Evolutionary conservation across 176 grass and related monocot genomes (phyloP), one percentile per base, ranked within the genome.

Genomic region (Carex cristatella): DNA sequence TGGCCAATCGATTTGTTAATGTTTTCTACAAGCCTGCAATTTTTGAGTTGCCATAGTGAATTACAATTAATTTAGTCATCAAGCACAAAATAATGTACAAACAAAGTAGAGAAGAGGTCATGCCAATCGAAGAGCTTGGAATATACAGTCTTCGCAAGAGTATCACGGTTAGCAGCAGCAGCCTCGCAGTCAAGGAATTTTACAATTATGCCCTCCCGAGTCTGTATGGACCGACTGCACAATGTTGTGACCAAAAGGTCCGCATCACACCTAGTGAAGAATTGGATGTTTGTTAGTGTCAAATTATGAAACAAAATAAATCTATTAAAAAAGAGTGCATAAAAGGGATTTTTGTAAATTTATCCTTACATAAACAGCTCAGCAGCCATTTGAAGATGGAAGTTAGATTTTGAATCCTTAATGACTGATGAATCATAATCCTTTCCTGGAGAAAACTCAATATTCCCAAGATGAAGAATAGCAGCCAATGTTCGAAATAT

Each of bases 401-500:
- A 98, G 46, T 89, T 85, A 79, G 96, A 94, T 14, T 87, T 89
- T 27, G 91, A 85, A 80, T 94, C 93, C 51, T 98, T 91, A 79
- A 95, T 90, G 86, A 85, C 86, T 46, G 96, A 98, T 66, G 96
- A 98, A 92, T 98, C 96, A 32, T 62, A 38, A 62, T 94, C 96
- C 12, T 92, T 95, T 79, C 96, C 96, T 1, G 90, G 96, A 80
- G 87, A 90, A 94, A 98, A 98, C 67, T 98, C 93, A 78, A 98
- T 92, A 86, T 98, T 98, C 46, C 96, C 96, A 87, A 98, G 93
- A 92, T 98, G 96, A 89, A 98, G 96, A 94, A 98, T 94, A 85
- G 96, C 96, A 86, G 96, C 96, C 88, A 98, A 82, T 56, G 81
- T 98, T 65, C 93, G 86, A 92, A 98, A 98, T 87, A 95, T 94